Conservation (phyloP, 208 protist genomes). For the Leishmania braziliensis region DNA sequence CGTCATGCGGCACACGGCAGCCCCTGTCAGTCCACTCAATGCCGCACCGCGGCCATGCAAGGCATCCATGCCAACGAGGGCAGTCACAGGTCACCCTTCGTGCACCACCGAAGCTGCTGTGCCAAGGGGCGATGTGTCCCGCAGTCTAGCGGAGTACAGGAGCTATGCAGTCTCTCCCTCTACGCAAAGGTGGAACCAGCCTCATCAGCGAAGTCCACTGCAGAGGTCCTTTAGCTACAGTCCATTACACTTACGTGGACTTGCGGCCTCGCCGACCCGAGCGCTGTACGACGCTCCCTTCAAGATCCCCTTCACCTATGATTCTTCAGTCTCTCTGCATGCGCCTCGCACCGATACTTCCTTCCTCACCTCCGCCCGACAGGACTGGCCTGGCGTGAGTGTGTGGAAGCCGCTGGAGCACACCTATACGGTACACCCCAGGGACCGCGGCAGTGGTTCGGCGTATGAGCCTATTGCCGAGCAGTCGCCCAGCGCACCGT, state of each 20-base stretch:
- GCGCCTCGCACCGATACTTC: background rate
- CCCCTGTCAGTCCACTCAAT: background rate
- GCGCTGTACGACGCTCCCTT: constrained; percentile 1
- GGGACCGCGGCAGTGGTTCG: background rate
- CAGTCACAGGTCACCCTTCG: too few relatives aligned
- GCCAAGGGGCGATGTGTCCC: background rate
- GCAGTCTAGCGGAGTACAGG: background rate
- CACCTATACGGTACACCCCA: background rate
- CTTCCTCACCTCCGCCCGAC: background rate
- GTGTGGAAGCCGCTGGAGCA: constrained; percentile 4
- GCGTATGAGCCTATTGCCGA: constrained; percentile 14
- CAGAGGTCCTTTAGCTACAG: constrained; percentile 3
- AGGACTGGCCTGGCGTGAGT: background rate
- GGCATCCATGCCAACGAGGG: background rate
- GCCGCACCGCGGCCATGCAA: background rate
- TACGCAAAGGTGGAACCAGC: constrained; percentile 2
- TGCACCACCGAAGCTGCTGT: background rate
- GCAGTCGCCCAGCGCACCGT: background rate
- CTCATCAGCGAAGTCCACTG: constrained; percentile 1
- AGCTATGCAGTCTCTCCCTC: background rate
- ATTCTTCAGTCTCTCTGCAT: background rate
- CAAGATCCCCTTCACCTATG: constrained; percentile 20
- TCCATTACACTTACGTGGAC: constrained; percentile 9
- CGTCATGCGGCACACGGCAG: background rate
- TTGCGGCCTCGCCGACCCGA: background rate